Base-by-base conservation (phyloP, 495 filamentous ascomycete species). In the Neurospora cerealis region DNA sequence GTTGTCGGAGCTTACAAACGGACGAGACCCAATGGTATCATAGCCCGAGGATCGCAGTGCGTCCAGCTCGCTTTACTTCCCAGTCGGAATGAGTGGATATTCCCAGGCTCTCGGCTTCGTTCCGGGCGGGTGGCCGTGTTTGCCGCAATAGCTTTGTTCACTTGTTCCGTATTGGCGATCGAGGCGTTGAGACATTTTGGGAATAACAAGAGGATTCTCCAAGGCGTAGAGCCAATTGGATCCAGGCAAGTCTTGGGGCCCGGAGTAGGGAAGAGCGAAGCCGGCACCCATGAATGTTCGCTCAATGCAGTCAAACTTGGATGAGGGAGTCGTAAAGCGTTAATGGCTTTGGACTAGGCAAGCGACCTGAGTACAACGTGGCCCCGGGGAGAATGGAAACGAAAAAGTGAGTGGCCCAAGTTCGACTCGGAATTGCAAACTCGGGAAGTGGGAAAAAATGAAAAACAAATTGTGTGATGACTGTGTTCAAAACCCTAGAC, bases 1-100 rank as follows among this genome's bases (percentile, higher is more conserved):
- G 73, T 44, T 39, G 69, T 24, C 38, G 69, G 70, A 54, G 70
- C 70, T 37, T 76, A 75, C 77, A 80, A 80, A 77, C 75, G 69
- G 77, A 74, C 19, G 41, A 44, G 36, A 70, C 32, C 72, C 77
- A 75, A 77, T 78, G 60, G 72, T 40, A 69, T 34, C 54, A 15
- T 28, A 66, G 54, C 28, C 54, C 54, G 54, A 66, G 54, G 6
- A 66, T 39, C 36, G 44, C 42, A 66, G 54, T 66, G 54, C 28
- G 54, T 66, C 54, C 54, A 66, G 54, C 54, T 66, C 28, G 54
- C 54, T 19, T 9, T 19, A 17, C 28, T 66, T 66, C 54, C 54
- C 28, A 66, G 54, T 66, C 28, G 32, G 15, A 66, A 34, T 9
- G 28, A 19, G 54, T 34, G 28, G 24, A 62, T 9, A 28, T 17